phyloP scores from a whole-genome alignment of 169 alveolate species.

The Fabrea salina region DNA sequence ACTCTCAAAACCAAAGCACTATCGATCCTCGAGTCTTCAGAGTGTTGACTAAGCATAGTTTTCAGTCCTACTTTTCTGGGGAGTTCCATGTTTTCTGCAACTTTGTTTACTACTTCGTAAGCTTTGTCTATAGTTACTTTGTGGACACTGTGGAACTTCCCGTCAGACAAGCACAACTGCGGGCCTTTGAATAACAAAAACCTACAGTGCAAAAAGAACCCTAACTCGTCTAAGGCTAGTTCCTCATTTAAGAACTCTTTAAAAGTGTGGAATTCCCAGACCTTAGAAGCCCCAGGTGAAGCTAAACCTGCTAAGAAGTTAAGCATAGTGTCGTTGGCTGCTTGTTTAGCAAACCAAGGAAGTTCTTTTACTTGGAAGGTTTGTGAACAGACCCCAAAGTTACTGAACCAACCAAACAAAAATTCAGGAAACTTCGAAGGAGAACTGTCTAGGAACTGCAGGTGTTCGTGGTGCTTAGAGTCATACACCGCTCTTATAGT shows the following conservation, averaged over 20 bases:
- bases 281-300: slow-evolving; percentile 17
- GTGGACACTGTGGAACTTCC: slow-evolving; percentile 24
- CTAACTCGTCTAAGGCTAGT: slow-evolving; percentile 35
- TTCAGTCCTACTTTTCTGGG: not conserved
- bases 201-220: slow-evolving; percentile 42
- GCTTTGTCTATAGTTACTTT: slow-evolving; percentile 12
- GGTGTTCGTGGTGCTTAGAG: slow-evolving; percentile 50
- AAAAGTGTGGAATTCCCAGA: slow-evolving; percentile 50
- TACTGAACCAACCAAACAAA: slow-evolving; percentile 42
- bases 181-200: slow-evolving; percentile 41
- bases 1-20: slow-evolving; percentile 26
- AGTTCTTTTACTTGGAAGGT: slow-evolving; percentile 33
- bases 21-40: not conserved
- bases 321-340: slow-evolving; percentile 31
- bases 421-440: slow-evolving; percentile 40
- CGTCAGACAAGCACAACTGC: slow-evolving; percentile 25
- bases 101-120: not conserved
- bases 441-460: slow-evolving; percentile 1
- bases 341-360: slow-evolving; percentile 36
- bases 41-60: not conserved
- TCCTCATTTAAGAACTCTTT: slow-evolving; percentile 44
- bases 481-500: slow-evolving; percentile 52
- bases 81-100: slow-evolving; percentile 20
- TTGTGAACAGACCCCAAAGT: slow-evolving; percentile 37
- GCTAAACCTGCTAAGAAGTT: slow-evolving; percentile 31